A percentile compares a stretch with the other conserved stretches of the same genome.
These are phyloP conservation scores for Friedmanniomyces endolithicus DNA, from an alignment of 495 filamentous ascomycete species.

Conservation along the genomic window DNA sequence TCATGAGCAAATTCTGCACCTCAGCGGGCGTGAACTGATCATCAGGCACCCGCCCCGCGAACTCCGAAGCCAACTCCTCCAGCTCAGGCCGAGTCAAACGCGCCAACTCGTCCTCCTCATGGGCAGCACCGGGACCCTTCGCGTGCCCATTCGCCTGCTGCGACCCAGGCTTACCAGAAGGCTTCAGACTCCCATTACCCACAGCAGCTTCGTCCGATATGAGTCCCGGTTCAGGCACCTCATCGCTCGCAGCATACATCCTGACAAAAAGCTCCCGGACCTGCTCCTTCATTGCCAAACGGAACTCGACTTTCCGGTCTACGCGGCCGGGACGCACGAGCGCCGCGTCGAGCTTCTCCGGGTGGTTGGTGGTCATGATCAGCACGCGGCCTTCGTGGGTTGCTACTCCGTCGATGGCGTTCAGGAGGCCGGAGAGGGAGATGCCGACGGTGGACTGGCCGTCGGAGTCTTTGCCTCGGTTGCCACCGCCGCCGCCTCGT, in stretches of 20 bases:
- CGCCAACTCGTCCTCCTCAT: background rate
- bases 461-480: background rate
- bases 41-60: constrained; percentile 49
- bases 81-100: constrained; percentile 24
- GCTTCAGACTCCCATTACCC: background rate
- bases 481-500: constrained; percentile 3
- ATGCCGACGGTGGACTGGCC: constrained; percentile 31
- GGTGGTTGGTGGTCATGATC: constrained; percentile 76
- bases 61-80: constrained; percentile 38
- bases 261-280: constrained; percentile 56
- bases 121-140: background rate
- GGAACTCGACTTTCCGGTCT: constrained; percentile 60
- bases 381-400: constrained; percentile 69
- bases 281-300: constrained; percentile 49
- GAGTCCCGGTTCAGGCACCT: background rate
- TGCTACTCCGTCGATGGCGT: constrained; percentile 71
- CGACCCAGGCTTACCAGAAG: background rate
- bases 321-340: constrained; percentile 65
- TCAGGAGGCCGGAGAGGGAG: constrained; percentile 66
- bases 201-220: background rate
- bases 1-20: constrained; percentile 54
- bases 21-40: constrained; percentile 61
- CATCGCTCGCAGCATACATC: constrained; percentile 44
- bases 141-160: background rate
- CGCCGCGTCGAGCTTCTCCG: constrained; percentile 60